phyloP scores from a whole-genome alignment of 176 grass and related monocot genomes.

The Aegilops sharonensis region DNA sequence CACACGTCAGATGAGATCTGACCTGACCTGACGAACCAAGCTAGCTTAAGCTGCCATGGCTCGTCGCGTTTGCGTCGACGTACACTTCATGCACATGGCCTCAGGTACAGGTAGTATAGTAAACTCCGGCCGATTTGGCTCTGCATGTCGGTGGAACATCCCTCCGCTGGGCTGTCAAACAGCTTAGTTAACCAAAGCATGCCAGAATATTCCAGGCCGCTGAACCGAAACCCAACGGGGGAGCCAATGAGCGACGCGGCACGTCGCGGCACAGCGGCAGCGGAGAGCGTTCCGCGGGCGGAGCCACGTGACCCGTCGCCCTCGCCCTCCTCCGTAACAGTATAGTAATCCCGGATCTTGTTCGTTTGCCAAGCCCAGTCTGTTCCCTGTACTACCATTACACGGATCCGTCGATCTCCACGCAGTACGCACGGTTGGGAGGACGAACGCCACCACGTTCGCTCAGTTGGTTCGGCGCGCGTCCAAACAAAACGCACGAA shows the following conservation, averaged over 20 bases:
- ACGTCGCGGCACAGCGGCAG: background rate
- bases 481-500: background rate
- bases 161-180: too few species aligned
- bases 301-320: slow-evolving; percentile 1
- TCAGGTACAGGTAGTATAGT: too few species aligned
- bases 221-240: background rate
- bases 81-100: too few species aligned
- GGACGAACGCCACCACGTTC: background rate
- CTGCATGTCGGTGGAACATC: too few species aligned
- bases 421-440: background rate
- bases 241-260: slow-evolving; percentile 7
- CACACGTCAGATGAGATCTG: background rate
- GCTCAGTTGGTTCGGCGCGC: background rate
- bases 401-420: background rate
- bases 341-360: too few species aligned
- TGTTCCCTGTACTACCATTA: background rate
- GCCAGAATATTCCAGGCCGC: too few species aligned
- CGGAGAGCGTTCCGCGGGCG: background rate
- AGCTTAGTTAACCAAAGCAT: too few species aligned
- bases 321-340: background rate
- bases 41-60: too few species aligned
- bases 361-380: background rate
- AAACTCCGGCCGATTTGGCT: too few species aligned
- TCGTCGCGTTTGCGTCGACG: too few species aligned
- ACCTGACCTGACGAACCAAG: too few species aligned